Conservation (phyloP, 1,284 basidiomycete genomes). For the Waitea zeae region DNA sequence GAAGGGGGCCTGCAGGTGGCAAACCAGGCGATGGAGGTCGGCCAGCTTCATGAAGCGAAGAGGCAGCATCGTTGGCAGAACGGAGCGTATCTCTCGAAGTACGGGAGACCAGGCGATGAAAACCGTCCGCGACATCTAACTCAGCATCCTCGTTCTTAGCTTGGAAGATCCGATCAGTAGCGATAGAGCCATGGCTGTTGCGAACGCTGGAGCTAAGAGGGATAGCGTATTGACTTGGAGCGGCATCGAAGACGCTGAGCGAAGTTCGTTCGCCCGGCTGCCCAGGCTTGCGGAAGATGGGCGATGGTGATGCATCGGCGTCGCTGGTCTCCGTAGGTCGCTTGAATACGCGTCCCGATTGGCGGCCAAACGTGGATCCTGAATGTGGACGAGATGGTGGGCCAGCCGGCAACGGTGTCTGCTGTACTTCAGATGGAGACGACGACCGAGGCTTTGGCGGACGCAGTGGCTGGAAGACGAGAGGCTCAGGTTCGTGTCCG, state of each 20-base stretch:
- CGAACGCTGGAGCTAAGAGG: constrained; percentile 22
- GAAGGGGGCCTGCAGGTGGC: constrained; percentile 23
- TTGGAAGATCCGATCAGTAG: constrained; percentile 21
- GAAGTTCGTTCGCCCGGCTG: too few relatives aligned
- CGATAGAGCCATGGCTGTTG: constrained; percentile 42
- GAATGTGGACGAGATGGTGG: too few relatives aligned
- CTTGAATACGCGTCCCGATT: too few relatives aligned
- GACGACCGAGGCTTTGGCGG: constrained; percentile 25
- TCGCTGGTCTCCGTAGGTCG: constrained; percentile 8
- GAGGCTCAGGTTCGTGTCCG: constrained; percentile 25
- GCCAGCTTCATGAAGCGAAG: constrained; percentile 5
- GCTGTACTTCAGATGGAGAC: constrained; percentile 33
- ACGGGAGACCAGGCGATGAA: constrained; percentile 46
- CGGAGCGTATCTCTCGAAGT: too few relatives aligned
- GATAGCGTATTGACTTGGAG: too few relatives aligned
- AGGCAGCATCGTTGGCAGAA: constrained; percentile 20
- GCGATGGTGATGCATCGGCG: constrained; percentile 17
- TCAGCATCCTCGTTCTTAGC: constrained; percentile 41
- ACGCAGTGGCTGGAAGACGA: constrained; percentile 39
- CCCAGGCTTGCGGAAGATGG: constrained; percentile 35
- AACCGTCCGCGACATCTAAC: constrained; percentile 60
- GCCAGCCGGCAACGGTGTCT: constrained; percentile 12
- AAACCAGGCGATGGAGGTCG: constrained; percentile 20
- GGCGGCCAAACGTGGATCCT: too few relatives aligned
- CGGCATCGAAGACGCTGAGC: too few relatives aligned